phyloP scores from a whole-genome alignment of 2,329 filamentous ascomycete genomes.

The Fusarium decemcellulare region DNA sequence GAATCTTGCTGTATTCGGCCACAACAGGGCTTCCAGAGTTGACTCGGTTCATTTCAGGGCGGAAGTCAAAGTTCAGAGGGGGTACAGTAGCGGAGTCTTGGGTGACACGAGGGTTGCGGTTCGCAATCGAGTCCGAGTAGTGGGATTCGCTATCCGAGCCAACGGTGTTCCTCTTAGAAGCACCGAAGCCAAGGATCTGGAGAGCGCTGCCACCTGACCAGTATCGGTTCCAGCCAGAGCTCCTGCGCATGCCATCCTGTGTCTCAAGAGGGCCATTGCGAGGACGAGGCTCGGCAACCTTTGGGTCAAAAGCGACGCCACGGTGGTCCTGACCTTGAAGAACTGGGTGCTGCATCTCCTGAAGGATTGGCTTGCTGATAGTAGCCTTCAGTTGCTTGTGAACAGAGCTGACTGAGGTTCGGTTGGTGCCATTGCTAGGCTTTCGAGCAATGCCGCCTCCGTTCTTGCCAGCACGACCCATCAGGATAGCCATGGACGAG shows the following conservation, averaged over 20 bases:
- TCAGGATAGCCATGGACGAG: constrained; percentile 75
- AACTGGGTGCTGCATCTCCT: constrained; percentile 53
- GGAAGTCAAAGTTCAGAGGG: constrained; percentile 76
- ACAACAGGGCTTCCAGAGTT: constrained; percentile 79
- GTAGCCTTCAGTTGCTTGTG: constrained; percentile 74
- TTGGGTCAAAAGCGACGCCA: constrained; percentile 56
- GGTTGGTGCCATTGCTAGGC: constrained; percentile 68
- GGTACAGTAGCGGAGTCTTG: constrained; percentile 79
- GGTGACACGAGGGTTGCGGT: constrained; percentile 61
- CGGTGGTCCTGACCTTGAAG: constrained; percentile 58
- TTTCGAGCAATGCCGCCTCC: constrained; percentile 64
- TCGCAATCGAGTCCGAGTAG: constrained; percentile 60
- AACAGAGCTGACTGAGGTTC: constrained; percentile 66
- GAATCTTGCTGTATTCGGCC: constrained; percentile 69
- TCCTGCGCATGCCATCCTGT: constrained; percentile 67
- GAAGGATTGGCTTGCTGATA: constrained; percentile 73
- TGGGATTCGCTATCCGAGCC: constrained; percentile 69
- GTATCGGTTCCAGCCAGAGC: constrained; percentile 83
- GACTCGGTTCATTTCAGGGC: constrained; percentile 75
- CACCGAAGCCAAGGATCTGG: constrained; percentile 74
- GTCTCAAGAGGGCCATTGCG: constrained; percentile 50
- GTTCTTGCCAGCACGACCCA: constrained; percentile 71
- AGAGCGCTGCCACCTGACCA: constrained; percentile 81
- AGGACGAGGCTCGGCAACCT: constrained; percentile 53
- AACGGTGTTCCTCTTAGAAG: constrained; percentile 64